These are phyloP conservation scores for Umbelopsis sp. DNA, from an alignment of 192 early-diverging fungal genomes.

Conservation along the genomic window DNA sequence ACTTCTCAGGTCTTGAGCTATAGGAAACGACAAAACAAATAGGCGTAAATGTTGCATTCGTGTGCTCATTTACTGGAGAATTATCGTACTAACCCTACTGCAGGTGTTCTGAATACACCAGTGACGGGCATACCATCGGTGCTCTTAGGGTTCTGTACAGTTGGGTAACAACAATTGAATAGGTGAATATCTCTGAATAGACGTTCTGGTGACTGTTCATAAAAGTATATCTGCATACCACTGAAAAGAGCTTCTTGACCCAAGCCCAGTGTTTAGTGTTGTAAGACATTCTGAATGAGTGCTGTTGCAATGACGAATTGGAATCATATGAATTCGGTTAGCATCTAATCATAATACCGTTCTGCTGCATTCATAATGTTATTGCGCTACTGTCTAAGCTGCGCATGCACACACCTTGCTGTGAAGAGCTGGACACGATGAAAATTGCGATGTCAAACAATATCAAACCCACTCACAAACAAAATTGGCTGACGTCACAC, in stretches of 20 bases:
- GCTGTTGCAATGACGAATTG: not conserved
- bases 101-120: conserved; percentile 69
- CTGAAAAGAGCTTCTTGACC: conserved; percentile 47
- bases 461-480: not conserved
- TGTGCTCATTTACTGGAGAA: not conserved
- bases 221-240: conserved; percentile 32
- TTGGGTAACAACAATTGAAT: not conserved
- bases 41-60: not conserved
- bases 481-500: conserved; percentile 18
- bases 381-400: not conserved
- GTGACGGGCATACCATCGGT: conserved; percentile 67
- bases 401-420: conserved; percentile 1
- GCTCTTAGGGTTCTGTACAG: conserved; percentile 57
- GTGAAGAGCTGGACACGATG: conserved; percentile 10
- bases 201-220: not conserved
- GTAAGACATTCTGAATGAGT: conserved; percentile 32
- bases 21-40: conserved; percentile 17
- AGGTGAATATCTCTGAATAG: not conserved
- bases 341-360: not conserved
- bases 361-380: no score
- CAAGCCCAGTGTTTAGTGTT: conserved; percentile 44
- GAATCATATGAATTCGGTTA: not conserved
- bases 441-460: conserved; percentile 15
- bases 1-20: conserved; percentile 55
- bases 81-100: conserved; percentile 52